Conservation (phyloP, 192 early-diverging fungal genomes). For the Mortierella hygrophila region DNA sequence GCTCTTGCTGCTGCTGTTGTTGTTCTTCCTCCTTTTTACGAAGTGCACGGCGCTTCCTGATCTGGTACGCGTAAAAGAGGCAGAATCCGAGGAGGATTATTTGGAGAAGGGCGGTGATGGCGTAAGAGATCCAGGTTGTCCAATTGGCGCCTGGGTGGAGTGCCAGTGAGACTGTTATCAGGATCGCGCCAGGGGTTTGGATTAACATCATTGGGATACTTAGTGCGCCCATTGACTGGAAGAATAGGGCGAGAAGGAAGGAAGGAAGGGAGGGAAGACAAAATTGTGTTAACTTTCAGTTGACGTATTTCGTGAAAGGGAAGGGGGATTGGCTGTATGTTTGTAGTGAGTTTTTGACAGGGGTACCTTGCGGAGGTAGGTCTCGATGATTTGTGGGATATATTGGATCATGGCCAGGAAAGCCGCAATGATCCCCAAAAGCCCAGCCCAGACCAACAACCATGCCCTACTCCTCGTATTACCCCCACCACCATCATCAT, state of each 20-base stretch:
- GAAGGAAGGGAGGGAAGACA: neutral
- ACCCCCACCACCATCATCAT: neutral
- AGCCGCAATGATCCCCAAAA: conserved; percentile 75
- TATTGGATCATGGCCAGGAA: conserved; percentile 85
- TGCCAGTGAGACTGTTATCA: conserved; percentile 86
- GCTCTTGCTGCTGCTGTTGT: neutral
- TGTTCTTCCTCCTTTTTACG: neutral
- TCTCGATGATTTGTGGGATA: conserved; percentile 90
- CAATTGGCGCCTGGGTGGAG: conserved; percentile 86
- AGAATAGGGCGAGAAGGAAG: neutral
- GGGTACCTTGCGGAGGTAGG: conserved; percentile 75
- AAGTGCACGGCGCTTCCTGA: neutral
- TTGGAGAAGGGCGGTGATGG: conserved; percentile 84
- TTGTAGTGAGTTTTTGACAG: neutral
- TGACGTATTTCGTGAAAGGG: neutral
- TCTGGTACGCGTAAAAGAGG: conserved; percentile 60
- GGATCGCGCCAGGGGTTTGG: conserved; percentile 75
- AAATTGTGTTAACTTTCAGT: neutral
- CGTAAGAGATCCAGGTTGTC: conserved; percentile 90
- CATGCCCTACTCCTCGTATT: conserved; percentile 4
- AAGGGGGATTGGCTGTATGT: neutral
- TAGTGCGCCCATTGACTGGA: conserved; percentile 84
- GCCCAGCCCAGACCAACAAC: conserved; percentile 69
- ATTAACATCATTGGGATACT: conserved; percentile 93
- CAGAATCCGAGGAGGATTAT: conserved; percentile 81